These are phyloP conservation scores for Corynespora cassiicola DNA, from an alignment of 2,329 filamentous ascomycete species.

Conservation along the genomic window DNA sequence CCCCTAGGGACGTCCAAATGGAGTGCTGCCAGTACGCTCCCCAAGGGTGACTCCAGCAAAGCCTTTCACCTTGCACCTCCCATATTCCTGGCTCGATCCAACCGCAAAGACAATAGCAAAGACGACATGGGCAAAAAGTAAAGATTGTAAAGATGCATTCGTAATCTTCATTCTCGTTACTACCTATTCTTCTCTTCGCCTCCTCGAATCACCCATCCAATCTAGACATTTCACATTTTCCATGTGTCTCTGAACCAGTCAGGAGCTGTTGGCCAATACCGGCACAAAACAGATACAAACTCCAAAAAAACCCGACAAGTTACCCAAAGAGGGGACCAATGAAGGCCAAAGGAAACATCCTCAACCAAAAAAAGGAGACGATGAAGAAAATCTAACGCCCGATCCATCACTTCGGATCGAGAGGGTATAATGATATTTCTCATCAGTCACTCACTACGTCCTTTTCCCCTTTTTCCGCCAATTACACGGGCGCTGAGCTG, in stretches of 20 bases:
- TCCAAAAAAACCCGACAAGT: conserved; percentile 2
- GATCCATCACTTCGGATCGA: too few relatives aligned
- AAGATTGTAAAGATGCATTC: too few relatives aligned
- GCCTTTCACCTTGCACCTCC: too few relatives aligned
- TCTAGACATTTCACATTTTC: conserved; percentile 2
- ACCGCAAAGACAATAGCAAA: too few relatives aligned
- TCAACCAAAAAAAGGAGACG: background rate
- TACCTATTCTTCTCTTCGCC: conserved; percentile 4
- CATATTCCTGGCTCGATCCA: too few relatives aligned
- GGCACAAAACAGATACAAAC: conserved; percentile 2
- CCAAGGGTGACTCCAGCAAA: too few relatives aligned
- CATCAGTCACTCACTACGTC: background rate
- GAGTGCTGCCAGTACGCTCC: too few relatives aligned
- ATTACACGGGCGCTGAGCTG: too few relatives aligned
- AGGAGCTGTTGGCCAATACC: conserved; percentile 13
- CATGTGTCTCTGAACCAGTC: conserved; percentile 25
- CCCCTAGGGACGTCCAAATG: too few relatives aligned
- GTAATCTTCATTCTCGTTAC: conserved; percentile 2
- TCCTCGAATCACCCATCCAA: conserved; percentile 3
- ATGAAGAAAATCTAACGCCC: background rate
- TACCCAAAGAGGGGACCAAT: conserved; percentile 5
- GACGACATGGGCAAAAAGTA: background rate
- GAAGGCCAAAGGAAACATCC: conserved; percentile 8
- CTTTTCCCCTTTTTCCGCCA: background rate
- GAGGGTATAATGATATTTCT: conserved; percentile 8